These are phyloP conservation scores for Polysphondylium violaceum DNA, from an alignment of 78 protist genomes.

Conservation along the genomic window DNA sequence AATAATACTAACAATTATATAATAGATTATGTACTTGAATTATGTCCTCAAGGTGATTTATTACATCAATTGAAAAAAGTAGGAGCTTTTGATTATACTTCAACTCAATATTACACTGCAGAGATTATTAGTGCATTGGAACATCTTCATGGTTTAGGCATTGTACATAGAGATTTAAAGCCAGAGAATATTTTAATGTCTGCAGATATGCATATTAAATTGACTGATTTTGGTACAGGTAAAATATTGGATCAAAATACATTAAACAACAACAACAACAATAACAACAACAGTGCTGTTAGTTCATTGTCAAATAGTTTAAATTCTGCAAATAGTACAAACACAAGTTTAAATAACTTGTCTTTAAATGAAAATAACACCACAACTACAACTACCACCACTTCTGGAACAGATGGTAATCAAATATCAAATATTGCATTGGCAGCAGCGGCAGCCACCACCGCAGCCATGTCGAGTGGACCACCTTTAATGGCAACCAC, in stretches of 20 bases:
- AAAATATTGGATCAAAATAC: slow-evolving; percentile 19
- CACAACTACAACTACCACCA: slow-evolving; percentile 4
- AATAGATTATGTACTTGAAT: slow-evolving; percentile 86
- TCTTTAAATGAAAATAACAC: neutral
- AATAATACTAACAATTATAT: too few species aligned
- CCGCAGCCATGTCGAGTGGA: too few species aligned
- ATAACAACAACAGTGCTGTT: slow-evolving; percentile 16
- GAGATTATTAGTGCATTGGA: slow-evolving; percentile 87
- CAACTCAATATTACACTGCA: slow-evolving; percentile 83
- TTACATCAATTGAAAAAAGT: slow-evolving; percentile 64
- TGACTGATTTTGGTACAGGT: slow-evolving; percentile 88
- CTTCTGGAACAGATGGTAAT: neutral
- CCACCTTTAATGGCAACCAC: neutral
- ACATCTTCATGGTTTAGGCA: slow-evolving; percentile 66
- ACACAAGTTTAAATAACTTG: neutral
- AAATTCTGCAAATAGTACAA: slow-evolving; percentile 6
- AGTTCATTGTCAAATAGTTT: slow-evolving; percentile 4
- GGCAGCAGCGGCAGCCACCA: neutral
- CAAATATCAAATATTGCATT: neutral
- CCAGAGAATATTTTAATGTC: slow-evolving; percentile 85
- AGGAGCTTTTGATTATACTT: slow-evolving; percentile 71
- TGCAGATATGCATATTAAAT: slow-evolving; percentile 85
- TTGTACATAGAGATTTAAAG: slow-evolving; percentile 87
- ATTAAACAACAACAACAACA: neutral
- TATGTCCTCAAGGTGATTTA: slow-evolving; percentile 87